Evolutionary conservation across 2,329 filamentous ascomycete species (phyloP).

Genomic region (Clonostachys solani): DNA sequence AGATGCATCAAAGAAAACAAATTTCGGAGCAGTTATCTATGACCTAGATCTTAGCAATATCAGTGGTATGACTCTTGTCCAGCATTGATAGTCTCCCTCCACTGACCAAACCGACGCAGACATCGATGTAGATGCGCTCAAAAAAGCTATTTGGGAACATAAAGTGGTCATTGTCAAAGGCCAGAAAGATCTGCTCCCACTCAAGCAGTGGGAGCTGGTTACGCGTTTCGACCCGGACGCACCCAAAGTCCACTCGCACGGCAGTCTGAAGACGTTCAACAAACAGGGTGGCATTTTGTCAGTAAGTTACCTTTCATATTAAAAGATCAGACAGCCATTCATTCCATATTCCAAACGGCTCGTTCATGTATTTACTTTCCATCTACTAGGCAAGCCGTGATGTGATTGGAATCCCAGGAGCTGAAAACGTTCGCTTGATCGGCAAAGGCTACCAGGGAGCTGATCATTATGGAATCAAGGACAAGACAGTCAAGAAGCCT

Average conservation of each 20-base stretch:
- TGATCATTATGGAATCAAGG: conserved; percentile 36
- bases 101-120: background rate
- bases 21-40: conserved; percentile 27
- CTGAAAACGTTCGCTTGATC: conserved; percentile 36
- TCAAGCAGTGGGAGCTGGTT: conserved; percentile 39
- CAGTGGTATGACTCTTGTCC: conserved; percentile 10
- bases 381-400: conserved; percentile 17
- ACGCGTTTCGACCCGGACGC: conserved; percentile 34
- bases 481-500: conserved; percentile 20
- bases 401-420: conserved; percentile 30
- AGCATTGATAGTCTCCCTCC: no score
- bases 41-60: conserved; percentile 30
- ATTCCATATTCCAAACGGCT: no score
- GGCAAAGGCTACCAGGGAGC: conserved; percentile 38
- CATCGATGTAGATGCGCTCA: no score
- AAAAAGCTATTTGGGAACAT: no score
- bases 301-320: conserved; percentile 8
- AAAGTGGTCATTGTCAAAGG: conserved; percentile 31
- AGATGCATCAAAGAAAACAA: conserved; percentile 24
- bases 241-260: conserved; percentile 33
- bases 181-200: conserved; percentile 31
- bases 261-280: conserved; percentile 32
- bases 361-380: background rate
- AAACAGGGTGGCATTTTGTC: conserved; percentile 31
- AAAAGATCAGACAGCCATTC: background rate